Conservation (phyloP, 495 filamentous ascomycete genomes). For the Talaromyces nanjingensis region DNA sequence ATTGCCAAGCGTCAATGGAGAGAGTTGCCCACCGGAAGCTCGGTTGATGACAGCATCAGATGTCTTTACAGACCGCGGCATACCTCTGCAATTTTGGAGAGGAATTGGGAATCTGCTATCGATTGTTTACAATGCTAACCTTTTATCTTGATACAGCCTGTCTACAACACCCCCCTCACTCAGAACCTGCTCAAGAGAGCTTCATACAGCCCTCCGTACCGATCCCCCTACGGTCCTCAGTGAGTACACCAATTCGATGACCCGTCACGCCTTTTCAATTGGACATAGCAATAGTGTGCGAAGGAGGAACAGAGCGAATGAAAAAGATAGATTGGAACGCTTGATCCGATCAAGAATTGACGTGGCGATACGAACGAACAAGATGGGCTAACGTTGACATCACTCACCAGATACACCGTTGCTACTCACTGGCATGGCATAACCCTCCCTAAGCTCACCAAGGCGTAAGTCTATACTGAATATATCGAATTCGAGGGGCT, state of each 20-base stretch:
- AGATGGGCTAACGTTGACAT: conserved; percentile 8
- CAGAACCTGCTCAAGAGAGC: conserved; percentile 29
- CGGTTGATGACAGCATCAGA: background rate
- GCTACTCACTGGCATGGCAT: conserved; percentile 44
- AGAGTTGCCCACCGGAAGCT: background rate
- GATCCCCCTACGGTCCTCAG: conserved; percentile 36
- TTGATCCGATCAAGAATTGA: background rate
- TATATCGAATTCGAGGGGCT: no score
- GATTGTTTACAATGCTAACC: background rate
- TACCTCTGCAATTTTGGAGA: background rate
- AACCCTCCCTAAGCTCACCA: conserved; percentile 33
- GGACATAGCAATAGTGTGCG: background rate
- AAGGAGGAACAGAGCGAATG: background rate
- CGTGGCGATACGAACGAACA: no score
- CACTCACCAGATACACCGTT: conserved; percentile 42
- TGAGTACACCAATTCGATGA: conserved; percentile 20
- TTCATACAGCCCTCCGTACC: conserved; percentile 31
- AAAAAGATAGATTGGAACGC: background rate
- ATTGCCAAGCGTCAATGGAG: background rate
- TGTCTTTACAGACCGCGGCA: background rate
- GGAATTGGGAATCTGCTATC: background rate
- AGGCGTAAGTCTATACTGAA: conserved; percentile 37
- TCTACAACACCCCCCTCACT: conserved; percentile 1
- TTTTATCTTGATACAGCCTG: background rate
- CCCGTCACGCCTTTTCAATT: background rate